Conservation (phyloP, 2,329 filamentous ascomycete species). For the Fusarium agapanthi region DNA sequence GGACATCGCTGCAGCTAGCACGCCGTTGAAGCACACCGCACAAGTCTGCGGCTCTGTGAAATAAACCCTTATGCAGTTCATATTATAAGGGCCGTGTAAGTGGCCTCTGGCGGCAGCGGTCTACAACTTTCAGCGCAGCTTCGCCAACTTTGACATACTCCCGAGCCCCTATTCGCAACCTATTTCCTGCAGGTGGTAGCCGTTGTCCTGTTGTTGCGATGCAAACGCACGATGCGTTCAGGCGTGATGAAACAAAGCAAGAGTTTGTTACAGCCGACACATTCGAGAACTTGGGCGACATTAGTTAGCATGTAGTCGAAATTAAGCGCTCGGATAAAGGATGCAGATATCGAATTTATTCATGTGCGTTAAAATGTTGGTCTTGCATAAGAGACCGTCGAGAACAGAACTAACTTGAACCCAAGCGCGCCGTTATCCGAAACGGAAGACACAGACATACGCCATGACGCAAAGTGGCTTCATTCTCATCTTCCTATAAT, state of each 20-base stretch:
- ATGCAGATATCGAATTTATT: constrained; percentile 17
- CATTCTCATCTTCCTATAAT: constrained; percentile 26
- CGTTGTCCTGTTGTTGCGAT: constrained; percentile 29
- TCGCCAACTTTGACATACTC: constrained; percentile 3
- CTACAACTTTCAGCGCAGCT: constrained; percentile 12
- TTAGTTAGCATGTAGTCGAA: neutral
- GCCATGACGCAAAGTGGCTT: constrained; percentile 37
- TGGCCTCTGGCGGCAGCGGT: constrained; percentile 23
- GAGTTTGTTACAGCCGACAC: constrained; percentile 1
- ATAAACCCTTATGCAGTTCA: constrained; percentile 41
- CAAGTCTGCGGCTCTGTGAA: constrained; percentile 40
- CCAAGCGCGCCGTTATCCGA: constrained; percentile 35
- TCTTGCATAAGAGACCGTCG: constrained; percentile 21
- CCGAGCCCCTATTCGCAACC: constrained; percentile 29
- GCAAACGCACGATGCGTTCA: constrained; percentile 7
- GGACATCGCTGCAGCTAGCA: constrained; percentile 43
- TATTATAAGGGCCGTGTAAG: constrained; percentile 37
- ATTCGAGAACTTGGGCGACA: constrained; percentile 7
- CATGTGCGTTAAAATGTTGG: constrained; percentile 5
- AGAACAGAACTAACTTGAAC: constrained; percentile 18
- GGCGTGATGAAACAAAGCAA: constrained; percentile 5
- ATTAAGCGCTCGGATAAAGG: constrained; percentile 16
- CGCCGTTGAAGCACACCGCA: constrained; percentile 43
- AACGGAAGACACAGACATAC: constrained; percentile 18
- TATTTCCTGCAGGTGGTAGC: neutral